Evolutionary conservation across 495 filamentous ascomycete genomes (phyloP).

Genomic region (Jackrogersella minutella): DNA sequence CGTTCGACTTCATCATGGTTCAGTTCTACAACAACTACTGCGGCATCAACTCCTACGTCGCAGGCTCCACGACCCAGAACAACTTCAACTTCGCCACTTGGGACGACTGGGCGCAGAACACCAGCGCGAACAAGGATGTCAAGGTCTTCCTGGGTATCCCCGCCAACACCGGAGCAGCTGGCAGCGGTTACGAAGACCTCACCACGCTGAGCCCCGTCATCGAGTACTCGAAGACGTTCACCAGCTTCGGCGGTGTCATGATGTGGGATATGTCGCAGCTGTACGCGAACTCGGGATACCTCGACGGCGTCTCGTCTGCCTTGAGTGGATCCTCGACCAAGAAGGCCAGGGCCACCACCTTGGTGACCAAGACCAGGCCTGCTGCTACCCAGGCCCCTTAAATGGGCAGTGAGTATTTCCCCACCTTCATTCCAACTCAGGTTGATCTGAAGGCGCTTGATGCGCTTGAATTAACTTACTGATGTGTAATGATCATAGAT

Average conservation of each 20-base stretch:
- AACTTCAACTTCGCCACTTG: conserved; percentile 75
- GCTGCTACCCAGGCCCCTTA: conserved; percentile 43
- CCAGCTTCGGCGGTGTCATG: conserved; percentile 75
- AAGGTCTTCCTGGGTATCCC: conserved; percentile 74
- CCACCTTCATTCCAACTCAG: conserved; percentile 4
- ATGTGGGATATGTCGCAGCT: conserved; percentile 75
- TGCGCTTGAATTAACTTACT: neutral
- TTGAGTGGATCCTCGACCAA: conserved; percentile 34
- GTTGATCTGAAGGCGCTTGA: neutral
- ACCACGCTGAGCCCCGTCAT: conserved; percentile 57
- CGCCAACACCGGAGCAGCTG: conserved; percentile 66
- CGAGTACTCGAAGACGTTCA: conserved; percentile 59
- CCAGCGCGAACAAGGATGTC: conserved; percentile 66
- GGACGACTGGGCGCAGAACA: conserved; percentile 74
- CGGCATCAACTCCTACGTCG: conserved; percentile 62
- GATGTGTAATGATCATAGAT: conserved; percentile 10
- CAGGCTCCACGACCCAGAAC: conserved; percentile 55
- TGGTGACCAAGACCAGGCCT: conserved; percentile 28
- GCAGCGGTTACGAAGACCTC: conserved; percentile 64
- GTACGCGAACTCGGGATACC: conserved; percentile 65
- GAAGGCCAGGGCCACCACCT: conserved; percentile 14
- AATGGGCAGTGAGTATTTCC: conserved; percentile 44
- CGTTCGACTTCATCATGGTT: conserved; percentile 71
- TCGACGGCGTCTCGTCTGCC: conserved; percentile 51
- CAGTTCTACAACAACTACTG: conserved; percentile 78